A percentile compares a stretch with the other conserved stretches of the same genome.
Conservation (phyloP, 1,284 basidiomycete genomes). For the Rhodotorula sp. region DNA sequence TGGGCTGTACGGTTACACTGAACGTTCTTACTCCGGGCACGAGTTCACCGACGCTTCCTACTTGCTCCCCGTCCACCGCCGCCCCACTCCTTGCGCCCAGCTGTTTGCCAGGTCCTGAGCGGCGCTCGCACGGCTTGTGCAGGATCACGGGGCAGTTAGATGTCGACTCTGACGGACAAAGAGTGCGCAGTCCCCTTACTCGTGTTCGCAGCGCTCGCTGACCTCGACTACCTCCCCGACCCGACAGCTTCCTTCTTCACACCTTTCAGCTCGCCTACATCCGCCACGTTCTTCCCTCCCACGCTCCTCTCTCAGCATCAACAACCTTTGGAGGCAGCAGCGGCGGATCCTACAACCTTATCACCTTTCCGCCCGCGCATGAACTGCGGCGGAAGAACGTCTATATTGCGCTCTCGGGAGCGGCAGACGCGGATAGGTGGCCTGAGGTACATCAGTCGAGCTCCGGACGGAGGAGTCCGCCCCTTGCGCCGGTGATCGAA, state of each 20-base stretch:
- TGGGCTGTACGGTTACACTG: neutral
- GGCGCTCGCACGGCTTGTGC: neutral
- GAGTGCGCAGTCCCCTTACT: constrained; percentile 17
- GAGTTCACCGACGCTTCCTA: too few species aligned
- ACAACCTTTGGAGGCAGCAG: neutral
- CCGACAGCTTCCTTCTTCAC: constrained; percentile 74
- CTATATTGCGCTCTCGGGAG: constrained; percentile 71
- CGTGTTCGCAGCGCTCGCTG: too few species aligned
- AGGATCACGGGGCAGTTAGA: neutral
- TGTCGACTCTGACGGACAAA: constrained; percentile 35
- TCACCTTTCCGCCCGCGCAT: constrained; percentile 63
- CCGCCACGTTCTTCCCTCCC: constrained; percentile 76
- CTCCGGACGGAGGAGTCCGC: constrained; percentile 62
- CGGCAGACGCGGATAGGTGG: constrained; percentile 74
- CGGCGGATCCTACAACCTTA: constrained; percentile 51
- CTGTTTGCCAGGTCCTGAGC: too few species aligned
- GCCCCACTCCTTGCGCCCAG: neutral
- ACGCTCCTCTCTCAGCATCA: constrained; percentile 57
- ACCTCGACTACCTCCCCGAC: neutral
- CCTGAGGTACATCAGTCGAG: constrained; percentile 58
- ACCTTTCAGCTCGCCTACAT: constrained; percentile 78
- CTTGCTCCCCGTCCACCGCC: too few species aligned
- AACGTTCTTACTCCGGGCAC: neutral
- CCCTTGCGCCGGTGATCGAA: constrained; percentile 51
- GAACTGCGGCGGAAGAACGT: constrained; percentile 68